These are phyloP conservation scores for Clarireedia homoeocarpa DNA, from an alignment of 2,329 filamentous ascomycete genomes.

Conservation along the genomic window DNA sequence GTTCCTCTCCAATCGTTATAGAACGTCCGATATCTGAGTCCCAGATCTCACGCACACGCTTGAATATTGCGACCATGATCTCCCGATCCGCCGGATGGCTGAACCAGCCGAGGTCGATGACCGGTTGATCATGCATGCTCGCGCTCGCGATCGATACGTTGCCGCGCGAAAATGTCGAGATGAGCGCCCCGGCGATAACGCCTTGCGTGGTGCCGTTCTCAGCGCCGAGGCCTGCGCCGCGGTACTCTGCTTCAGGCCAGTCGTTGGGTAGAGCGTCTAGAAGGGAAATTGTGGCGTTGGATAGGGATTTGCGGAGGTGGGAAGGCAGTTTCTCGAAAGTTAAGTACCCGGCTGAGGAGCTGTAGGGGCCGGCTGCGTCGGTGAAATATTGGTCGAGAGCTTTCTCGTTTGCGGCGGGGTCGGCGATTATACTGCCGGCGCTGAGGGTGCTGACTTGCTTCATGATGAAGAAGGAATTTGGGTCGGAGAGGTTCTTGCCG, in stretches of 20 bases:
- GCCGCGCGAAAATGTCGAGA: constrained; percentile 26
- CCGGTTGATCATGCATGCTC: constrained; percentile 30
- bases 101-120: constrained; percentile 38
- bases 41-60: constrained; percentile 32
- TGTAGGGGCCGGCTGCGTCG: not conserved
- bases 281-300: not conserved
- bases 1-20: not conserved
- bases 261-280: constrained; percentile 5
- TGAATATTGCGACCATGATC: constrained; percentile 35
- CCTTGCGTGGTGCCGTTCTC: not conserved
- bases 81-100: constrained; percentile 35
- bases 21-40: not conserved
- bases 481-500: constrained; percentile 37
- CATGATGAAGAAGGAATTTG: constrained; percentile 8
- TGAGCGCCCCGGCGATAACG: constrained; percentile 21
- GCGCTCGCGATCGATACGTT: constrained; percentile 33
- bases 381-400: not conserved
- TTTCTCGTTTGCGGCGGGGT: not conserved
- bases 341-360: not conserved
- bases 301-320: not conserved
- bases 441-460: constrained; percentile 8
- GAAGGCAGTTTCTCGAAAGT: constrained; percentile 13
- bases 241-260: constrained; percentile 14
- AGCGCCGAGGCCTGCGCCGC: constrained; percentile 3
- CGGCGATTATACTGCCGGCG: not conserved